These are phyloP conservation scores for Elsinoe fawcettii DNA, from an alignment of 2,329 filamentous ascomycete genomes.

Conservation along the genomic window DNA sequence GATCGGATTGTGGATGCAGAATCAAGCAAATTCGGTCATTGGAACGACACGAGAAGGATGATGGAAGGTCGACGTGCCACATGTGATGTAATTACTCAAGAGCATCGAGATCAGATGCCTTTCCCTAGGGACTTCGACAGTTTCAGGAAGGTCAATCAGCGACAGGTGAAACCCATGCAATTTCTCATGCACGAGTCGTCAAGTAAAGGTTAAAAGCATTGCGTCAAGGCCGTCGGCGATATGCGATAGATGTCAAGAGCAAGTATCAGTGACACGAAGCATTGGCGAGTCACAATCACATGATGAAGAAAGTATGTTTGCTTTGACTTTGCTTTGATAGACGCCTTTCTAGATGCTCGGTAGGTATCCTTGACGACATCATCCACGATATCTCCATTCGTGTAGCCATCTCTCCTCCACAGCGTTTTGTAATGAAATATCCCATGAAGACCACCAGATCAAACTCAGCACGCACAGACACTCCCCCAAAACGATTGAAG, in stretches of 20 bases:
- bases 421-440: conserved; percentile 17
- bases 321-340: conserved; percentile 8
- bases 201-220: background rate
- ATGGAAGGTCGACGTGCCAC: background rate
- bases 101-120: background rate
- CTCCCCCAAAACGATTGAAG: conserved; percentile 15
- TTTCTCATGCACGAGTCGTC: background rate
- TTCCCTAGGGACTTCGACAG: background rate
- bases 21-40: conserved; percentile 2
- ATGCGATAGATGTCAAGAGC: background rate
- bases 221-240: background rate
- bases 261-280: background rate
- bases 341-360: conserved; percentile 29
- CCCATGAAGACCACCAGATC: conserved; percentile 3
- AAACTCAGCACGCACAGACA: conserved; percentile 17
- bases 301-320: background rate
- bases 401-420: conserved; percentile 27
- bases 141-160: background rate
- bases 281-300: background rate
- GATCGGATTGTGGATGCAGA: background rate
- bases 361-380: conserved; percentile 39
- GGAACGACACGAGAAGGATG: background rate
- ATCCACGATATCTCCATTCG: conserved; percentile 23
- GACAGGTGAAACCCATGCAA: background rate
- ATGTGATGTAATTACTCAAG: background rate